Evolutionary conservation across 2,329 filamentous ascomycete genomes (phyloP).

Genomic region (Chaetomiaceae sp.): DNA sequence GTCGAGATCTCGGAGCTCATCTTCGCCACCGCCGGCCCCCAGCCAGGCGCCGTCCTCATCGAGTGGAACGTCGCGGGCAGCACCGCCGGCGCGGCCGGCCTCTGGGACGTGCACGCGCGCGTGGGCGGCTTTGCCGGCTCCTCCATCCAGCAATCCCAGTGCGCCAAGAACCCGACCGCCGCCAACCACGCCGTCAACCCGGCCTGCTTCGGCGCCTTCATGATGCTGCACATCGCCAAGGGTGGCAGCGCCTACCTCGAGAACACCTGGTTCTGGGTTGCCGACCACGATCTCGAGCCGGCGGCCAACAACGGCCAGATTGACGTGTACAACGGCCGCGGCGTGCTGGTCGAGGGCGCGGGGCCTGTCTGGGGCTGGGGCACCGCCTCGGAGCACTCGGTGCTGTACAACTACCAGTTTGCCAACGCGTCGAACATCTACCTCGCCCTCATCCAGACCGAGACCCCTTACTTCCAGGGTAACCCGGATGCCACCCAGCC

Average conservation of each 20-base stretch:
- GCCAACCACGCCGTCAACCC: too few relatives aligned
- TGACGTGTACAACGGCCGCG: constrained; percentile 82
- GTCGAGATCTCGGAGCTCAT: constrained; percentile 87
- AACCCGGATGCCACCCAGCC: constrained; percentile 68
- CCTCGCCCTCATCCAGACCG: constrained; percentile 78
- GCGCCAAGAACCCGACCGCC: constrained; percentile 70
- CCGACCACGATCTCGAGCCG: constrained; percentile 83
- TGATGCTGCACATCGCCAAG: constrained; percentile 60
- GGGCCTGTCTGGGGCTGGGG: constrained; percentile 76
- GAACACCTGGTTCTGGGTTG: constrained; percentile 86
- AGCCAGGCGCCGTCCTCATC: constrained; percentile 82
- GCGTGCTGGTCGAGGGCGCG: constrained; percentile 71
- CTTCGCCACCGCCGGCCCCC: constrained; percentile 74
- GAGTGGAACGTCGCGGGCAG: constrained; percentile 78
- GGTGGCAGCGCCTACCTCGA: constrained; percentile 69
- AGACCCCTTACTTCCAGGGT: constrained; percentile 83
- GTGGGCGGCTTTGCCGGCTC: constrained; percentile 84
- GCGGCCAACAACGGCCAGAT: constrained; percentile 59
- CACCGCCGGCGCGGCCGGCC: constrained; percentile 62
- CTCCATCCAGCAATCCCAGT: constrained; percentile 70
- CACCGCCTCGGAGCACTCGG: constrained; percentile 62
- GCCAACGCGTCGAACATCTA: constrained; percentile 71
- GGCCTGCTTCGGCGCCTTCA: constrained; percentile 67
- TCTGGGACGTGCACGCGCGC: constrained; percentile 97
- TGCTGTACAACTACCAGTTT: constrained; percentile 81